A percentile compares a stretch with the other conserved stretches of the same genome.
phyloP scores from a whole-genome alignment of 257 asterid genomes.

The Thymus mandschuricus region DNA sequence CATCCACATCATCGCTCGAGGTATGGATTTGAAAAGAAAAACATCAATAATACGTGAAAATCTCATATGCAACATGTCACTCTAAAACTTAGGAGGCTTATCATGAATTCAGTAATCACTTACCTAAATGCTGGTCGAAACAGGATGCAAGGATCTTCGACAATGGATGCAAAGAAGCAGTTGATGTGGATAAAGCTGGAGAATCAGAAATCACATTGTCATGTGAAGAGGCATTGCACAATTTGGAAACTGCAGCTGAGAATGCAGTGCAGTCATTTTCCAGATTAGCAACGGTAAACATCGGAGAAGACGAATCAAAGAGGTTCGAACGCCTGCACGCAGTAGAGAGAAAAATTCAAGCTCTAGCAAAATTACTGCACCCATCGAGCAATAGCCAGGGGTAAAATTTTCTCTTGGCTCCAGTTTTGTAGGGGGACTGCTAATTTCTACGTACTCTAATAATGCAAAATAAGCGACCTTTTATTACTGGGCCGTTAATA shows the following conservation, averaged over 20 bases:
- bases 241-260: constrained; percentile 63
- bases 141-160: constrained; percentile 31
- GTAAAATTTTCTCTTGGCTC: constrained; percentile 18
- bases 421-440: neutral
- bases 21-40: constrained; percentile 25
- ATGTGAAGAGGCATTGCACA: constrained; percentile 52
- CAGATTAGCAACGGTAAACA: constrained; percentile 37
- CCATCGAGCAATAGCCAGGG: constrained; percentile 33
- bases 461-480: too few relatives aligned
- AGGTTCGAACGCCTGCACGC: constrained; percentile 37
- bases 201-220: constrained; percentile 31
- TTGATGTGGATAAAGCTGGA: constrained; percentile 24
- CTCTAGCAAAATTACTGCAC: constrained; percentile 42
- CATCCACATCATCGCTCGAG: constrained; percentile 23
- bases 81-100: neutral
- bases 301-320: constrained; percentile 32
- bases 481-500: too few relatives aligned
- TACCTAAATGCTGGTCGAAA: neutral
- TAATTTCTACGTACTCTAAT: too few relatives aligned
- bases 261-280: constrained; percentile 46
- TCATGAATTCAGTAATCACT: neutral
- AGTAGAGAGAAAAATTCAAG: constrained; percentile 49
- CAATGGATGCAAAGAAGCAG: constrained; percentile 25
- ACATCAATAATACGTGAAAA: neutral
- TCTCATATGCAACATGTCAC: neutral